Conservation (phyloP, 2,329 filamentous ascomycete species). For the Pseudogymnoascus sp. region DNA sequence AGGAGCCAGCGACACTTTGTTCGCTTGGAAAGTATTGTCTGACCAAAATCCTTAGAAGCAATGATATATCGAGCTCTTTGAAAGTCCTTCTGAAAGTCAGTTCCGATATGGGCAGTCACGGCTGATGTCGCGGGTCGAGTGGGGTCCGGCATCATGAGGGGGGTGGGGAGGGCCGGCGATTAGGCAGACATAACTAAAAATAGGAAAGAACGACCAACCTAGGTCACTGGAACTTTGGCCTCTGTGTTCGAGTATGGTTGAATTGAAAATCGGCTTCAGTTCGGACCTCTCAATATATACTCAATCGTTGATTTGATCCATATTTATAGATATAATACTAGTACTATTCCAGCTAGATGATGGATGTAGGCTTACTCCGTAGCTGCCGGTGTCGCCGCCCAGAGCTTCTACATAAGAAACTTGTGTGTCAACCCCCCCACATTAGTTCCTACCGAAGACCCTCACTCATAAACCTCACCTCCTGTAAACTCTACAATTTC, state of each 20-base stretch:
- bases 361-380: not conserved
- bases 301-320: not conserved
- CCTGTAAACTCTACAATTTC: conserved; percentile 4
- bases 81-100: no score
- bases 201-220: not conserved
- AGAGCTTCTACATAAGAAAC: not conserved
- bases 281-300: not conserved
- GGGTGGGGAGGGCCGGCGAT: not conserved
- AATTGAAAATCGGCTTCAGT: not conserved
- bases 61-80: not conserved
- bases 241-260: not conserved
- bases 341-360: not conserved
- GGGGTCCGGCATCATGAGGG: not conserved
- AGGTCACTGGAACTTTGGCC: not conserved
- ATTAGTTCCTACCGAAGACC: not conserved
- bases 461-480: not conserved
- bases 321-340: not conserved
- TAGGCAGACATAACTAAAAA: not conserved
- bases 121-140: not conserved
- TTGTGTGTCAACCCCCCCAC: not conserved
- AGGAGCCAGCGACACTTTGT: not conserved
- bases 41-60: not conserved
- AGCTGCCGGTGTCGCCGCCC: not conserved
- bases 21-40: not conserved
- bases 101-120: not conserved